These are phyloP conservation scores for Dryadomyces quercivorus DNA, from an alignment of 2,329 filamentous ascomycete species.

Conservation along the genomic window DNA sequence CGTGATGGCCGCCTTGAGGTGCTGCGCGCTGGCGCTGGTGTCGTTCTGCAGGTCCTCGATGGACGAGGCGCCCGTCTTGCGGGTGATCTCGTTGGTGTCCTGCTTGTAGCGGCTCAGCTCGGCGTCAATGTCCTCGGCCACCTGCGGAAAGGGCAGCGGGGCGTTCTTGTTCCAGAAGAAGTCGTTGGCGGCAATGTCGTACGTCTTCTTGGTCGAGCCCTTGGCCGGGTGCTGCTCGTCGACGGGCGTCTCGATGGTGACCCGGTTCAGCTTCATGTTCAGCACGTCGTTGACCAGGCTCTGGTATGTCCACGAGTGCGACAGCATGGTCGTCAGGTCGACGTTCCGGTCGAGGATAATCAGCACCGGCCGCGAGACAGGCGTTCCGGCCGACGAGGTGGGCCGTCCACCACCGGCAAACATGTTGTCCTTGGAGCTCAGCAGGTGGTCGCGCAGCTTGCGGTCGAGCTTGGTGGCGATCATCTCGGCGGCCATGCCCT, in stretches of 20 bases:
- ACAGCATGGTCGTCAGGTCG: slow-evolving; percentile 95
- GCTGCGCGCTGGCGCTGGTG: slow-evolving; percentile 77
- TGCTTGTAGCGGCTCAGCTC: slow-evolving; percentile 93
- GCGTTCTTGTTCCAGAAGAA: slow-evolving; percentile 97
- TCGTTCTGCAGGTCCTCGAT: slow-evolving; percentile 90
- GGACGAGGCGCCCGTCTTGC: slow-evolving; percentile 84
- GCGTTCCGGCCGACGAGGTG: slow-evolving; percentile 44
- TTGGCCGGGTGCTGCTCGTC: slow-evolving; percentile 67
- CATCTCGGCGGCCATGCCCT: slow-evolving; percentile 84
- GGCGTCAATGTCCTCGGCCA: slow-evolving; percentile 83
- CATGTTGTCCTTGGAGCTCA: slow-evolving; percentile 96
- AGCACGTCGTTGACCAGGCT: slow-evolving; percentile 61
- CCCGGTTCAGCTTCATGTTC: slow-evolving; percentile 57
- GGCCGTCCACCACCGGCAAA: slow-evolving; percentile 60
- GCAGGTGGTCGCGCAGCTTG: slow-evolving; percentile 88
- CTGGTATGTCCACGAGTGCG: slow-evolving; percentile 75
- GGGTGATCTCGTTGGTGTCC: slow-evolving; percentile 86
- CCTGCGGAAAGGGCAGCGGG: slow-evolving; percentile 80
- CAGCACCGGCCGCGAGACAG: slow-evolving; percentile 72
- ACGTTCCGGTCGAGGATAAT: slow-evolving; percentile 92
- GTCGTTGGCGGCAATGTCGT: slow-evolving; percentile 80
- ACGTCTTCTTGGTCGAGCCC: slow-evolving; percentile 72
- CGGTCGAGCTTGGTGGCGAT: slow-evolving; percentile 89
- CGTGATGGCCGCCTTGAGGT: slow-evolving; percentile 92
- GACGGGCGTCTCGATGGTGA: slow-evolving; percentile 74